phyloP scores from a whole-genome alignment of 495 filamentous ascomycete species.

The Antarctomyces pellizariae region DNA sequence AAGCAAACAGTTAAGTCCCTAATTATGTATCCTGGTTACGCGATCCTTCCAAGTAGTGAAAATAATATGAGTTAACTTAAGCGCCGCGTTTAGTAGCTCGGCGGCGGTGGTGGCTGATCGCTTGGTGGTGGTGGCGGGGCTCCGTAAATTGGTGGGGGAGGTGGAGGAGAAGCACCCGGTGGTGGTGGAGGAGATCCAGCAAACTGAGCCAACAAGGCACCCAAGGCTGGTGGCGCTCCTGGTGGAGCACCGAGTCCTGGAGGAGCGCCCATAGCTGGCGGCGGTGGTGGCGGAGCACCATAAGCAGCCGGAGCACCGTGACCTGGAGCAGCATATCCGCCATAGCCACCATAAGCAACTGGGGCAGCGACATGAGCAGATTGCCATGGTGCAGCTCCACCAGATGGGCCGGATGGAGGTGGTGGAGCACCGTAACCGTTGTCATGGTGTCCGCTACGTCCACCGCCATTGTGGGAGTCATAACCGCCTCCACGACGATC shows the following conservation, averaged over 20 bases:
- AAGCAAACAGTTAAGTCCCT: no score
- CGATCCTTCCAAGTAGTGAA: no score
- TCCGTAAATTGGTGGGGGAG: constrained; percentile 52
- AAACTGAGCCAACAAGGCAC: constrained; percentile 43
- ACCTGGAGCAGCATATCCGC: constrained; percentile 14
- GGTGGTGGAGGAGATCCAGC: constrained; percentile 33
- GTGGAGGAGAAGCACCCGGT: constrained; percentile 24
- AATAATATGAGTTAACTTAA: no score
- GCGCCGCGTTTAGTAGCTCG: no score
- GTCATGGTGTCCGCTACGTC: no score
- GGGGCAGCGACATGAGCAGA: constrained; percentile 32
- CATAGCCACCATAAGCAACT: constrained; percentile 22
- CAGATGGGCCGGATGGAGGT: constrained; percentile 16
- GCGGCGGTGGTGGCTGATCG: no score
- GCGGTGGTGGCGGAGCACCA: constrained; percentile 29
- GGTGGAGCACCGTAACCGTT: no score
- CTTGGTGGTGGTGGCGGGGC: constrained; percentile 40
- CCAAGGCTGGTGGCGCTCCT: constrained; percentile 38
- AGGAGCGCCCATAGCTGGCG: constrained; percentile 34
- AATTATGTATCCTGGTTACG: no score
- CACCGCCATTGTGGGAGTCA: constrained; percentile 10
- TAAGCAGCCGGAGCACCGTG: constrained; percentile 36
- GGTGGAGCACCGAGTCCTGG: constrained; percentile 28
- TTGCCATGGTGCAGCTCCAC: constrained; percentile 47
- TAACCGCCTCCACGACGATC: constrained; percentile 16